phyloP scores from a whole-genome alignment of 176 grass and related monocot genomes.

The Phoenix roebelenii region DNA sequence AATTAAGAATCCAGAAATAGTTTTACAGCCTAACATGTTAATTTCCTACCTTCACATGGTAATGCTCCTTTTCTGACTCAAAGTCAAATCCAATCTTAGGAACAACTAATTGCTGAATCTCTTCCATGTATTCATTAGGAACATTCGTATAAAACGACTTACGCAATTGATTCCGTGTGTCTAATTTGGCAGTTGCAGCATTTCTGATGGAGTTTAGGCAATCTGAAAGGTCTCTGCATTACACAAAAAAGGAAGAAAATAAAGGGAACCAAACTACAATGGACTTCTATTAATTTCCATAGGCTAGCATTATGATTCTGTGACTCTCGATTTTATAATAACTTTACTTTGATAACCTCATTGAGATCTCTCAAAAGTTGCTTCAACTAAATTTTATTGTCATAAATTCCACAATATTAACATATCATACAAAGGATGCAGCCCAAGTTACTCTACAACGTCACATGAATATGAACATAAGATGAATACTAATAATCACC shows the following conservation, averaged over 20 bases:
- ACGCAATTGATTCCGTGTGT: background rate
- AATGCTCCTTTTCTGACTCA: constrained; percentile 16
- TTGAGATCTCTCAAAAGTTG: too few species aligned
- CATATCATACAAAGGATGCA: too few species aligned
- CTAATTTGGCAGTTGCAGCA: background rate
- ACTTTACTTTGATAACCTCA: too few species aligned
- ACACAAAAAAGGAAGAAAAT: background rate
- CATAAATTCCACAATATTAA: too few species aligned
- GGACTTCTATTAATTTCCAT: background rate
- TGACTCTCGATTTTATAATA: too few species aligned
- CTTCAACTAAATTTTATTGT: too few species aligned
- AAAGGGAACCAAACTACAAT: background rate
- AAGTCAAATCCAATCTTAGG: constrained; percentile 21
- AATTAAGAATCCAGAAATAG: background rate
- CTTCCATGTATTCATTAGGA: constrained; percentile 3
- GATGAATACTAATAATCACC: too few species aligned
- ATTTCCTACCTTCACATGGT: constrained; percentile 24
- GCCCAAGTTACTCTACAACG: too few species aligned
- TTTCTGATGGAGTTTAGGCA: constrained; percentile 13
- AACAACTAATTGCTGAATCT: constrained; percentile 13
- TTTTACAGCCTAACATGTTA: background rate
- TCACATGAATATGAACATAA: too few species aligned
- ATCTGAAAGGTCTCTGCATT: constrained; percentile 9
- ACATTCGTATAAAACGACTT: constrained; percentile 23
- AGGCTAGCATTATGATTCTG: background rate